These are phyloP conservation scores for Trichosporon sp. DNA, from an alignment of 1,284 basidiomycete genomes.

Conservation along the genomic window DNA sequence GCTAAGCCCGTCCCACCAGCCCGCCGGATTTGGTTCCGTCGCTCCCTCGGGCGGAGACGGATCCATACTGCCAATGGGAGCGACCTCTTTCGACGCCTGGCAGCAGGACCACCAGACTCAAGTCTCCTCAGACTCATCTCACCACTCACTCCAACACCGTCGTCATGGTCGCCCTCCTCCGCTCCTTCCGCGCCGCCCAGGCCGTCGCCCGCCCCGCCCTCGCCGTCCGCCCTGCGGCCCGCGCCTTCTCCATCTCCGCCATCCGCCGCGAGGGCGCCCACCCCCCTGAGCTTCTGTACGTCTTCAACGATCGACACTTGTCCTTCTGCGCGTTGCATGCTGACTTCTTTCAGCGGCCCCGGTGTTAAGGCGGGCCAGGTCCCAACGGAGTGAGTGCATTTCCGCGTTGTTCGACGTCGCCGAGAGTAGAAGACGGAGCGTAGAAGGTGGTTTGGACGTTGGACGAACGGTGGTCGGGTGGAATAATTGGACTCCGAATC, in stretches of 20 bases:
- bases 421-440: neutral
- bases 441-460: neutral
- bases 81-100: conserved; percentile 8
- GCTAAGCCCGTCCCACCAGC: neutral
- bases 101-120: neutral
- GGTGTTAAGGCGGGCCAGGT: conserved; percentile 45
- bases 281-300: conserved; percentile 32
- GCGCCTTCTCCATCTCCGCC: conserved; percentile 44
- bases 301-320: neutral
- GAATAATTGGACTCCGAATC: neutral
- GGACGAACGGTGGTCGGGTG: neutral
- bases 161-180: conserved; percentile 37
- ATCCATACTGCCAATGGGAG: conserved; percentile 5
- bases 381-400: conserved; percentile 45
- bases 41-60: neutral
- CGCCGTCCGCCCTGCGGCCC: conserved; percentile 20
- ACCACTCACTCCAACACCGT: conserved; percentile 9
- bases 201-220: conserved; percentile 24
- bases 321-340: neutral
- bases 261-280: conserved; percentile 29
- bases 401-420: neutral
- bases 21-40: conserved; percentile 2
- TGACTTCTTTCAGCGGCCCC: conserved; percentile 25
- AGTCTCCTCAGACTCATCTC: conserved; percentile 6
- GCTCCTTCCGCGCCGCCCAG: conserved; percentile 35